These are phyloP conservation scores for Petunia secreta DNA, from an alignment of 257 asterid genomes.

Conservation along the genomic window DNA sequence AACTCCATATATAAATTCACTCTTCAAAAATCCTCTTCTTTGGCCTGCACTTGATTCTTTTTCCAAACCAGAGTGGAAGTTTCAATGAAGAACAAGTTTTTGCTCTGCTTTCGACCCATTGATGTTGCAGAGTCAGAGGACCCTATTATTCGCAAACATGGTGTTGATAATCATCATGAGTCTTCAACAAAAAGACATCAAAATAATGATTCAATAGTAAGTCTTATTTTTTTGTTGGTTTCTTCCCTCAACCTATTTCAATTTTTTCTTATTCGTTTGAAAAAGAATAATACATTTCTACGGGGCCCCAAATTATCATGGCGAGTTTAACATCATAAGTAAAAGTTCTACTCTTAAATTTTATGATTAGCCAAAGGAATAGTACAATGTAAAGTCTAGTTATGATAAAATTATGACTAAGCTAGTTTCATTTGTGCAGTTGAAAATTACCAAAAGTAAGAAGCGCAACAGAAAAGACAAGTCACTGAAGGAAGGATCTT, in stretches of 20 bases:
- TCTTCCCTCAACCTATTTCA: not conserved
- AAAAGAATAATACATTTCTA: too few relatives aligned
- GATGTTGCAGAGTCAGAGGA: not conserved
- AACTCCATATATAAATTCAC: not conserved
- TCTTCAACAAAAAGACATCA: not conserved
- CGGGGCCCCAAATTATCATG: too few relatives aligned
- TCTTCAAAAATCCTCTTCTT: not conserved
- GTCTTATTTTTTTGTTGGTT: not conserved
- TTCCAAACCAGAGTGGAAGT: not conserved
- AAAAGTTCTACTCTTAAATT: too few relatives aligned
- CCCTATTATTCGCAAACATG: not conserved
- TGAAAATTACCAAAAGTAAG: not conserved
- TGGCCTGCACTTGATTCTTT: not conserved
- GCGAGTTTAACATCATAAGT: too few relatives aligned
- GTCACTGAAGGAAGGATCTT: not conserved
- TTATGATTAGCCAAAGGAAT: too few relatives aligned
- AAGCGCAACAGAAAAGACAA: not conserved
- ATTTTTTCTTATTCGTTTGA: too few relatives aligned
- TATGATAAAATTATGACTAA: not conserved
- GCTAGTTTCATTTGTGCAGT: not conserved
- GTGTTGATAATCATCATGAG: not conserved
- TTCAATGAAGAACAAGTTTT: conserved; percentile 7
- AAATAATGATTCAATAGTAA: not conserved
- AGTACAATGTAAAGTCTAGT: too few relatives aligned
- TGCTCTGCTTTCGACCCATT: conserved; percentile 11